Base-by-base conservation (phyloP, 331 rosid species). In the Rosa hybrid region DNA sequence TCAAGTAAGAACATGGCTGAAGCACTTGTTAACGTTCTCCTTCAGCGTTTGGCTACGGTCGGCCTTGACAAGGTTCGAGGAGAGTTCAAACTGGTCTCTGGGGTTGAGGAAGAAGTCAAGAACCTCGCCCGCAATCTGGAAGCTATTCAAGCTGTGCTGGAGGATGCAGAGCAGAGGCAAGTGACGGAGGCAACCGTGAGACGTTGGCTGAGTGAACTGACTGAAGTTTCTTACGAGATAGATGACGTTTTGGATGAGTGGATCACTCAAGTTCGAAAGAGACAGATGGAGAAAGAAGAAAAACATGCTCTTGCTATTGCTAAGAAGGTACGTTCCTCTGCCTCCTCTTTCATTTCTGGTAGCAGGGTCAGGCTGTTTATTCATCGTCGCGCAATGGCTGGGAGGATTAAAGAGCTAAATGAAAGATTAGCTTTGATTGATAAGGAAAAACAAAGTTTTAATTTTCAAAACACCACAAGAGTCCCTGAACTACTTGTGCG, bases 151-250 rank as follows among this genome's bases (percentile, higher is more conserved):
- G 74, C 18, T 30, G 60, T 80, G 34, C 71, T 82, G 1, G 70
- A 71, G 20, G 82, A 82, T 12, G 85, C 82, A 0, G 85, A 77
- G 68, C 34, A 57, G 64, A 64, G 65, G 11, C 85, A 77, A 59
- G 18, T 77, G 10, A 21, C 4, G 2, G 65, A 76, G 2, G 69
- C 13, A 7, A 53, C 13, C 20, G 79, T 77, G 42, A 62, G 41
- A 34, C 68, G 12, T 10, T 82, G 85, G 85, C 25, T 82, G 4
- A 30, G 11, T 12, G 42, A 77, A 17, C 63, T 82, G 50, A 45
- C 64, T 49, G 71, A 63, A 0, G 53, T 60, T 3, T 77, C 71
- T 0, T 53, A 23, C 62, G 78, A 77, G 4, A 34, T 82, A 2
- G 78, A 62, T 6, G 51, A 38, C 2, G 68, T 71, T 41, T 2